Conservation (phyloP, 2,329 filamentous ascomycete genomes). For the Pseudogymnoascus sp. region DNA sequence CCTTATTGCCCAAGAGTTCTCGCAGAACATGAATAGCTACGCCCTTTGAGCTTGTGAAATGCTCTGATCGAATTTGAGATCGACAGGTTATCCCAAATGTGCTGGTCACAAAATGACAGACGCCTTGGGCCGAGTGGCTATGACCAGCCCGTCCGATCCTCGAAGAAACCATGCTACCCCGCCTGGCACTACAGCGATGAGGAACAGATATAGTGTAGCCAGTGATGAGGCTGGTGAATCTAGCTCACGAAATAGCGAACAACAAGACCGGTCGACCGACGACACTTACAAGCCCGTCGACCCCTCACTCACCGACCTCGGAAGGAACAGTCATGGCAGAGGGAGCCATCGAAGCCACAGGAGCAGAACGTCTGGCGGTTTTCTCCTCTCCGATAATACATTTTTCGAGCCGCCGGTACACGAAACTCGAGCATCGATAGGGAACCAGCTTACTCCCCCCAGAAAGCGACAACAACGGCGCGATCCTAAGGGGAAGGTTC, state of each 20-base stretch:
- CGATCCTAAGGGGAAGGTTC: slow-evolving; percentile 26
- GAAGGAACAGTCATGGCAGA: slow-evolving; percentile 20
- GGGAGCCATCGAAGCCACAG: slow-evolving; percentile 26
- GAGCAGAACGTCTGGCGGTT: slow-evolving; percentile 27
- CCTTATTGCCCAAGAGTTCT: background rate
- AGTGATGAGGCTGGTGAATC: background rate
- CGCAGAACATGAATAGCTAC: background rate
- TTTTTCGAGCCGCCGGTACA: slow-evolving; percentile 21
- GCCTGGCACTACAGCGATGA: background rate
- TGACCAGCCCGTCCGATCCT: slow-evolving; percentile 8
- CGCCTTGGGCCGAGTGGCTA: slow-evolving; percentile 4
- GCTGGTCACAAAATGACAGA: slow-evolving; percentile 5
- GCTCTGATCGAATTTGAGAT: background rate
- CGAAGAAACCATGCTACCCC: slow-evolving; percentile 8
- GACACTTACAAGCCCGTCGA: background rate
- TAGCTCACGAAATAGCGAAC: slow-evolving; percentile 3
- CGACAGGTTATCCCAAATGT: background rate
- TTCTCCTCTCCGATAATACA: slow-evolving; percentile 26
- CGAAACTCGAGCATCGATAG: background rate
- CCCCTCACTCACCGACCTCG: background rate
- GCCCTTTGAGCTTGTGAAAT: background rate
- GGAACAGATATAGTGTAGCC: background rate
- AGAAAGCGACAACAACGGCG: slow-evolving; percentile 20
- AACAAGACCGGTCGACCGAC: slow-evolving; percentile 1
- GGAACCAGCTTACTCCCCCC: slow-evolving; percentile 14